Conservation (phyloP, 768 basidiomycete species). For the Mycena kentingensis region DNA sequence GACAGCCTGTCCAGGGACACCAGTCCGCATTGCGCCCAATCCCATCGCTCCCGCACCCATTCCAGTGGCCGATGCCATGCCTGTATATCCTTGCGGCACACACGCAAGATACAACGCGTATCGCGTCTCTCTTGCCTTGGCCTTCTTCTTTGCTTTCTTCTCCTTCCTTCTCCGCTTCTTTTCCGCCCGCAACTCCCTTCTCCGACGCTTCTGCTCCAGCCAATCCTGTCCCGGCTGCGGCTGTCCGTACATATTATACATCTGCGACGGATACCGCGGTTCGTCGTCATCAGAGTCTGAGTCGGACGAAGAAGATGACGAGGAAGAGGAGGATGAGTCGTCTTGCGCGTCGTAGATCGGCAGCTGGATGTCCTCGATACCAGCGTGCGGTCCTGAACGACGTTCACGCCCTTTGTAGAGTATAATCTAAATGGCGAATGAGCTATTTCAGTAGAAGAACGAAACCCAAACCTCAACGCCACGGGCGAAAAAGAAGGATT, state of each 20-base stretch:
- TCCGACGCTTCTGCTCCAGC: constrained; percentile 52
- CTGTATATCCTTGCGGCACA: constrained; percentile 34
- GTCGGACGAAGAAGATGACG: constrained; percentile 44
- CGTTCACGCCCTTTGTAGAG: constrained; percentile 81
- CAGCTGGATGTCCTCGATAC: constrained; percentile 55
- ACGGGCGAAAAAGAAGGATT: constrained; percentile 70
- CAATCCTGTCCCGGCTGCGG: constrained; percentile 41
- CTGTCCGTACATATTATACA: constrained; percentile 48
- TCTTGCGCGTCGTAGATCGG: constrained; percentile 48
- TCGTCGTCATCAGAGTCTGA: constrained; percentile 42
- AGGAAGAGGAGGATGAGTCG: constrained; percentile 39
- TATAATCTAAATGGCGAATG: constrained; percentile 30
- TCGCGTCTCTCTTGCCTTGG: constrained; percentile 59
- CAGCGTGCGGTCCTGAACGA: constrained; percentile 64
- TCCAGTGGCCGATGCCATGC: too few relatives aligned
- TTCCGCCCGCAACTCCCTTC: constrained; percentile 59
- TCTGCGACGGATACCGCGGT: constrained; percentile 27
- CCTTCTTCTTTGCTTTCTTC: constrained; percentile 61
- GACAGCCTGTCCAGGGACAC: too few relatives aligned
- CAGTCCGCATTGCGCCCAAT: neutral
- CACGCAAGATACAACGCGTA: constrained; percentile 67
- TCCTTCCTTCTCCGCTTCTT: constrained; percentile 64
- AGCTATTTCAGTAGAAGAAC: neutral
- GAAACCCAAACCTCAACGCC: constrained; percentile 59
- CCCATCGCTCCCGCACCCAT: neutral